These are phyloP conservation scores for Myriosclerotinia curreyana DNA, from an alignment of 2,329 filamentous ascomycete genomes.

Conservation along the genomic window DNA sequence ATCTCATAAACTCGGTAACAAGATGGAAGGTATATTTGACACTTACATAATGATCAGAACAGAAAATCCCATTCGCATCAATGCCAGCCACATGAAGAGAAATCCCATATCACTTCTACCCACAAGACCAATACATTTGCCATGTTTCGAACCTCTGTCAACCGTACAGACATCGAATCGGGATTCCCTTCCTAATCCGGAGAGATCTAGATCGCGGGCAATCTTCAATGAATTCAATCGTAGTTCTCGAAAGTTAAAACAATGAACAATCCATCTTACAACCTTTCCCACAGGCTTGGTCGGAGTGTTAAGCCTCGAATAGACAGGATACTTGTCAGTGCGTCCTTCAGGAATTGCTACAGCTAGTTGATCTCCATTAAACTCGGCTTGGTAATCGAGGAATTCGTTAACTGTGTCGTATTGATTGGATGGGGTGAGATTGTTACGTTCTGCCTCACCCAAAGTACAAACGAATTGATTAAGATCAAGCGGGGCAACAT, in stretches of 20 bases:
- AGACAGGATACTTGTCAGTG: neutral
- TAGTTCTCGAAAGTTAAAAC: neutral
- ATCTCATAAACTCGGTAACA: neutral
- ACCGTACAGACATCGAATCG: too few relatives aligned
- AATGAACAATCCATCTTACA: neutral
- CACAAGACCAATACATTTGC: slow-evolving; percentile 11
- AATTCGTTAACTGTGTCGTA: slow-evolving; percentile 51
- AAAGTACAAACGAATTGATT: slow-evolving; percentile 60
- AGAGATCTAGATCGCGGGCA: neutral
- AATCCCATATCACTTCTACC: slow-evolving; percentile 8
- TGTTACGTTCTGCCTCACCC: slow-evolving; percentile 45
- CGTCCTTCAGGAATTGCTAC: neutral
- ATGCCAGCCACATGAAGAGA: slow-evolving; percentile 15
- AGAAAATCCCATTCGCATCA: slow-evolving; percentile 15
- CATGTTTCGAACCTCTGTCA: neutral
- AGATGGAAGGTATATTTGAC: neutral
- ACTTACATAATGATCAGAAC: slow-evolving; percentile 15
- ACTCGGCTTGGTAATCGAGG: slow-evolving; percentile 41
- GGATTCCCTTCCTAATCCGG: too few relatives aligned
- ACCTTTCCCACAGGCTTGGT: neutral
- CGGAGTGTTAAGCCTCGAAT: neutral
- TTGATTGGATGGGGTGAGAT: slow-evolving; percentile 46
- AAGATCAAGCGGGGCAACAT: neutral
- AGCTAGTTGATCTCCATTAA: slow-evolving; percentile 7
- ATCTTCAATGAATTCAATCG: neutral